Percentiles rank a stretch among this genome's conserved stretches.
Evolutionary conservation across 2,329 filamentous ascomycete genomes (phyloP).

Genomic region (Drechslerella stenobrocha): DNA sequence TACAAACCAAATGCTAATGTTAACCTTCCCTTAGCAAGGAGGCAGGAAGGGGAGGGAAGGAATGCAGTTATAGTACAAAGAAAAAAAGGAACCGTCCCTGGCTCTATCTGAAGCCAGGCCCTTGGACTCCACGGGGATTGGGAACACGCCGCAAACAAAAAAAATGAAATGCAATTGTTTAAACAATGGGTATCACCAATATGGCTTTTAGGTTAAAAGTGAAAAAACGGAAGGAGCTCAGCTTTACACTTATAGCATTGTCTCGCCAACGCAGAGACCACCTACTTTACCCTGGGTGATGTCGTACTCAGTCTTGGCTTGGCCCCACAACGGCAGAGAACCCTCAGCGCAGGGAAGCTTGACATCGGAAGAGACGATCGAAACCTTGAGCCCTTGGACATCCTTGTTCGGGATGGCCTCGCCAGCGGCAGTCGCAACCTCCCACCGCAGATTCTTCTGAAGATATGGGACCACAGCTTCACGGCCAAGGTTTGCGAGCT

Average conservation of each 20-base stretch:
- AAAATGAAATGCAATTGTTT: slow-evolving; percentile 2
- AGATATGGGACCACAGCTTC: slow-evolving; percentile 54
- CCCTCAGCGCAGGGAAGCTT: slow-evolving; percentile 29
- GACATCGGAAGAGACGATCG: slow-evolving; percentile 36
- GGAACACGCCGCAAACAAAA: slow-evolving; percentile 9
- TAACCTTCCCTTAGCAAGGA: neutral
- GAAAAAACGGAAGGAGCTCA: neutral
- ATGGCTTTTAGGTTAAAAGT: neutral
- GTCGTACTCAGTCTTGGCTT: slow-evolving; percentile 33
- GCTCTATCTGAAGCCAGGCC: neutral
- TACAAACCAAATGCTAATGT: neutral
- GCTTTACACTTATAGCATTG: slow-evolving; percentile 9
- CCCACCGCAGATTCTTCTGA: slow-evolving; percentile 54
- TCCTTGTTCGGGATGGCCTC: slow-evolving; percentile 31
- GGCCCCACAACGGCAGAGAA: slow-evolving; percentile 32
- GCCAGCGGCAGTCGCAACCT: slow-evolving; percentile 33
- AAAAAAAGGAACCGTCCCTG: neutral
- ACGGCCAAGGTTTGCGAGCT: slow-evolving; percentile 53
- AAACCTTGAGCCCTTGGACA: slow-evolving; percentile 28
- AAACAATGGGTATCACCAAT: slow-evolving; percentile 31
- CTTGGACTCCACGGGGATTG: neutral
- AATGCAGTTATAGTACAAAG: slow-evolving; percentile 1
- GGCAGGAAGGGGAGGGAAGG: neutral
- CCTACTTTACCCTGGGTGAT: slow-evolving; percentile 39
- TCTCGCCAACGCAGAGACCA: slow-evolving; percentile 36